Evolutionary conservation across 179 eudicot species (phyloP), one percentile per base, ranked within the genome.

Genomic region (Spergularia azorica): DNA sequence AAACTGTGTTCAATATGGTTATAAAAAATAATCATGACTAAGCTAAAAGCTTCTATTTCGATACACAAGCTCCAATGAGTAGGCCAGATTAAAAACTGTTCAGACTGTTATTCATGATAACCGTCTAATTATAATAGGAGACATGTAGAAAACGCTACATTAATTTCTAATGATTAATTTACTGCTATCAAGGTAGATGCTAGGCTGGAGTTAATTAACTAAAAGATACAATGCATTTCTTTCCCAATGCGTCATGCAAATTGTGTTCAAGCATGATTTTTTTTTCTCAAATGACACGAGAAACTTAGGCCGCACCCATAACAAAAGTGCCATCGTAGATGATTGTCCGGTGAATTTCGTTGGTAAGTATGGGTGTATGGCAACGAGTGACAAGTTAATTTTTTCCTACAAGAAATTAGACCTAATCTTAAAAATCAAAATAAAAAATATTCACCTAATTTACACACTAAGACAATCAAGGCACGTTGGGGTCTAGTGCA

Each of bases 21-120:
- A 20, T 2, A 56, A 20, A 67, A 16, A 73, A 16, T 72, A 61
- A 73, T 73, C 62, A 79, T 63, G 76, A 78, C 64, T 14, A 16
- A 55, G 16, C 7, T 21, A 54, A 78, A 72, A 78, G 76, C 17
- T 43, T 41, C 50, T 54, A 15, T 56, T 39, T 18, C 8, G 8
- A 43, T 3, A 6, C 5, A 43, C 48, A 63, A 70, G 7, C 57
- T 10, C 57, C 13, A 10, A 9, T 14, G 9, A 50, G 54, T 18
- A 38, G 56, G 58, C 43, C 60, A 62, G 15, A 9, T 63, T 63
- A 36, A 8, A 66, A 54, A 59, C 8, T 13, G 15, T 16, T 2
- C 32, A 26, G 2, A 26, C 10, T 43, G 62, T 26, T 21, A 16
- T 64, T 5, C n/a, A 52, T 38, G 13, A 39, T 74, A 72, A 48